A percentile compares a stretch with the other conserved stretches of the same genome.
Evolutionary conservation across 2,329 filamentous ascomycete species (phyloP).

Genomic region (Exophiala viscosa): DNA sequence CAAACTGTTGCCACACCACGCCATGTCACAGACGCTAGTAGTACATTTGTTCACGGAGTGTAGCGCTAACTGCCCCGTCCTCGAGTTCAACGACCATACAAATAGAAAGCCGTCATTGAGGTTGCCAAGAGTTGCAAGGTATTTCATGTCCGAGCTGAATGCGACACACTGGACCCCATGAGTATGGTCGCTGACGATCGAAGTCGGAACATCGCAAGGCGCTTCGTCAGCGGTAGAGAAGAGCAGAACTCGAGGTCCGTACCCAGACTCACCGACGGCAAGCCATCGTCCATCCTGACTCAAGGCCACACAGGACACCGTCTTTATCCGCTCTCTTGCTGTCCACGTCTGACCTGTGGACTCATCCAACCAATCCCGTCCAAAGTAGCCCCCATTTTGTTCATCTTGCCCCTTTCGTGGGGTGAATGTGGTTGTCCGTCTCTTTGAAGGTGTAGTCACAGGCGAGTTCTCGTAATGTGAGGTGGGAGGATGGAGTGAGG

Average conservation of each 20-base stretch:
- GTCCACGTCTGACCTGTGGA: slow-evolving; percentile 70
- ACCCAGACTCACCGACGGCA: slow-evolving; percentile 92
- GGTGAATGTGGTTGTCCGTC: slow-evolving; percentile 55
- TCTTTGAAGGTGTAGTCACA: slow-evolving; percentile 53
- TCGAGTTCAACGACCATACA: slow-evolving; percentile 81
- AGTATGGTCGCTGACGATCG: slow-evolving; percentile 81
- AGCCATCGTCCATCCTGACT: slow-evolving; percentile 83
- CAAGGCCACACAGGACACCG: slow-evolving; percentile 83
- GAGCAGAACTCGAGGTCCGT: slow-evolving; percentile 83
- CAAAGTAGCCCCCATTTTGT: slow-evolving; percentile 42
- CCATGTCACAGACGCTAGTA: slow-evolving; percentile 76
- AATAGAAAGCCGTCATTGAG: slow-evolving; percentile 93
- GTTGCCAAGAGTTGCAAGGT: slow-evolving; percentile 80
- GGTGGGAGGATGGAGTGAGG: slow-evolving; percentile 61
- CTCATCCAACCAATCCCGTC: slow-evolving; percentile 56
- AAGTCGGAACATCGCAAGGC: slow-evolving; percentile 75
- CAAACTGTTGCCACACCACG: slow-evolving; percentile 81
- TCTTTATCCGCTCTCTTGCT: slow-evolving; percentile 87
- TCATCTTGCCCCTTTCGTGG: slow-evolving; percentile 48
- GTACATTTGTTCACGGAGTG: slow-evolving; percentile 91
- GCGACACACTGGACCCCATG: slow-evolving; percentile 85
- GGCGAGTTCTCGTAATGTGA: slow-evolving; percentile 54
- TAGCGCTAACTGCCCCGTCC: slow-evolving; percentile 72
- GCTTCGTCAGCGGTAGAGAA: slow-evolving; percentile 75
- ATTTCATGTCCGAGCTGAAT: slow-evolving; percentile 83